Evolutionary conservation across 305 asterid species (phyloP), one percentile per base, ranked within the genome.

Genomic region (Fraxinus floribunda): DNA sequence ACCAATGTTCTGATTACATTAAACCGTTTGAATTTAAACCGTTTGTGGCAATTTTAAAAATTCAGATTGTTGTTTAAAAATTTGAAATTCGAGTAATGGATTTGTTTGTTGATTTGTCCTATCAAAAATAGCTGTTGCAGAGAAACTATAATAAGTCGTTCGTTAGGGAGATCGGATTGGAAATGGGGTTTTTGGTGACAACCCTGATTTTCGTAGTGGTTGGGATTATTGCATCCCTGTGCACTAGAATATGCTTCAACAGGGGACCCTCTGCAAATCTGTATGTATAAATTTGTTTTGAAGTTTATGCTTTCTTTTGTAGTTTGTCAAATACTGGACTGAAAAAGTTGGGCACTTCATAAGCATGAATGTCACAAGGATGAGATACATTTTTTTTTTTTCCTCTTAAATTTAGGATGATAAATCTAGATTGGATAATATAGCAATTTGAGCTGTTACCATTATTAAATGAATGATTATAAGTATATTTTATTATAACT

Each of bases 261-360:
- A 88, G 91, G 87, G 98, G 99, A 34, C 99, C 98, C 68, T 95
- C 99, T 36, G 85, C 98, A 3, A 95, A 95, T 87, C 91, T 95
- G 99, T 94, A 95, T 64, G 96, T 79, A 62, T 35, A 71, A 22
- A 13, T 73, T 20, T 29, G 76, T 29, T 30, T 70, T 29, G 44
- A 15, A 29, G 24, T 71, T 68, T 80, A 4, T 72, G 34, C 41
- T 24, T 79, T 20, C 8, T 39, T 10, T 62, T 36, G 10, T 71
- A 71, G 22, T 13, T 70, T 5, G 22, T 68, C 74, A 26, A 68
- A 68, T 68, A 9, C 36, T 66, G 73, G 16, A 66, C 73, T 66
- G 36, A 26, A 66, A 22, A 30, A 30, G 75, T 70, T 30, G 41
- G 38, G 22, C 75, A 30, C 75, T 70, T 70, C 39, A 30, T 70